phyloP scores from a whole-genome alignment of 2,329 filamentous ascomycete genomes.

The Sclerotinia spermophila region DNA sequence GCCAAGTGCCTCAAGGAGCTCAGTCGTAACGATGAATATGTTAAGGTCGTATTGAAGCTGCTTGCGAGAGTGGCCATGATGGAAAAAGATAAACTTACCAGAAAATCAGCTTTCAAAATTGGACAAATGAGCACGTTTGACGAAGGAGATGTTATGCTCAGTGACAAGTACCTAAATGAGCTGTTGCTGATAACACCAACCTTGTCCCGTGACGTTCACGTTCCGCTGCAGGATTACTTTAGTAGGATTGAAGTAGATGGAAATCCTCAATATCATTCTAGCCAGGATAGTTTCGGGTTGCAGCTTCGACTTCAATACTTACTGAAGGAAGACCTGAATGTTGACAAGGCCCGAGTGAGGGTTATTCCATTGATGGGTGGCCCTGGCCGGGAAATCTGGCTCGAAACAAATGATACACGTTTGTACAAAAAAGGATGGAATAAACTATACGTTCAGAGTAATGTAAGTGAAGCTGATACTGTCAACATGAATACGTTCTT shows the following conservation, averaged over 20 bases:
- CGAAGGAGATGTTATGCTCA: constrained; percentile 24
- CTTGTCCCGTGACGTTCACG: constrained; percentile 58
- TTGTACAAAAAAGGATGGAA: constrained; percentile 47
- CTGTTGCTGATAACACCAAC: constrained; percentile 33
- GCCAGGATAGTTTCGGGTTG: constrained; percentile 72
- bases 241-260: constrained; percentile 63
- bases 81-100: constrained; percentile 48
- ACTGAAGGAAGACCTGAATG: constrained; percentile 63
- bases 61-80: constrained; percentile 62
- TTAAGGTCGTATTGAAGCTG: constrained; percentile 70
- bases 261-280: constrained; percentile 64
- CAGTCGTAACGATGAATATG: constrained; percentile 72
- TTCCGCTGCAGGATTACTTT: constrained; percentile 73
- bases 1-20: constrained; percentile 76
- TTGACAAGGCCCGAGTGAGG: constrained; percentile 63
- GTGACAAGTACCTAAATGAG: constrained; percentile 34
- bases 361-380: constrained; percentile 55
- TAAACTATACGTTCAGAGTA: constrained; percentile 45
- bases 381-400: constrained; percentile 63
- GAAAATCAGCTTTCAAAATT: constrained; percentile 34
- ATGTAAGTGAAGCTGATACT: constrained; percentile 37
- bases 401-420: constrained; percentile 45
- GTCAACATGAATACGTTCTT: constrained; percentile 27
- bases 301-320: constrained; percentile 67
- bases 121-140: constrained; percentile 18